Evolutionary conservation across 352 stramenopile genomes (phyloP).

Genomic region (Globisporangium yorkense): DNA sequence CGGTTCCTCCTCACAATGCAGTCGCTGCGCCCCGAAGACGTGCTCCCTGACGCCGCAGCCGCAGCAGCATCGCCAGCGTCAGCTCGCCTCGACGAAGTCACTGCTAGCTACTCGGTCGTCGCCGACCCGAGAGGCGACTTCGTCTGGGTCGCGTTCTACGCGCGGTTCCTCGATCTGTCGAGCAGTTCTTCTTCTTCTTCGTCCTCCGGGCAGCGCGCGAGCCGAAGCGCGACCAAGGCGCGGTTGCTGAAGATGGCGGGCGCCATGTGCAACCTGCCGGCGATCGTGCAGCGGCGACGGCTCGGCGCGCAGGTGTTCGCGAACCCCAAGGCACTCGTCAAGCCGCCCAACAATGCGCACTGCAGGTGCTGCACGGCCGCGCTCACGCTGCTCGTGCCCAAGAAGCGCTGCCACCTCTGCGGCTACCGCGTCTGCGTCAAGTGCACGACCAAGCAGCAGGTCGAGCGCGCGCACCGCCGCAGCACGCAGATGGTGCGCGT

Average conservation of each 20-base stretch:
- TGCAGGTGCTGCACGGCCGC: slow-evolving; percentile 34
- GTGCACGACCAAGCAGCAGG: slow-evolving; percentile 29
- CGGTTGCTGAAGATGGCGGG: slow-evolving; percentile 22
- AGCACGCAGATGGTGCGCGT: slow-evolving; percentile 25
- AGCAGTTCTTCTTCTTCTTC: background rate
- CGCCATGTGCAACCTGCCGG: slow-evolving; percentile 19
- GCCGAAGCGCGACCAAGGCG: slow-evolving; percentile 15
- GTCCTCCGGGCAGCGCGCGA: slow-evolving; percentile 3
- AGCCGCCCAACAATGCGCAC: slow-evolving; percentile 24
- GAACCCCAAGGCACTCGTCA: slow-evolving; percentile 7
- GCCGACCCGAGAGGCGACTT: slow-evolving; percentile 10
- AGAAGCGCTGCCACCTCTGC: slow-evolving; percentile 42
- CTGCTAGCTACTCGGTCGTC: slow-evolving; percentile 17
- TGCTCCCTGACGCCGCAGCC: slow-evolving; percentile 20
- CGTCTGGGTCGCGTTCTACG: slow-evolving; percentile 29
- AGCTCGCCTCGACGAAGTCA: slow-evolving; percentile 5
- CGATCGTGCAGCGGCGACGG: slow-evolving; percentile 34
- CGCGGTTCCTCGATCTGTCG: slow-evolving; percentile 14
- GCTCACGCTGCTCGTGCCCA: slow-evolving; percentile 22
- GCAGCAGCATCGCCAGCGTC: slow-evolving; percentile 5
- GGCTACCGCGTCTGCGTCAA: slow-evolving; percentile 42
- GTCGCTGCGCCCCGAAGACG: slow-evolving; percentile 18
- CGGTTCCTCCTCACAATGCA: slow-evolving; percentile 26
- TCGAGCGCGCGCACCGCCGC: slow-evolving; percentile 24
- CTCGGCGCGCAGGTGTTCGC: slow-evolving; percentile 37